Evolutionary conservation across 169 alveolate genomes (phyloP), one percentile per base, ranked within the genome.

Genomic region (Eimeria acervulina): DNA sequence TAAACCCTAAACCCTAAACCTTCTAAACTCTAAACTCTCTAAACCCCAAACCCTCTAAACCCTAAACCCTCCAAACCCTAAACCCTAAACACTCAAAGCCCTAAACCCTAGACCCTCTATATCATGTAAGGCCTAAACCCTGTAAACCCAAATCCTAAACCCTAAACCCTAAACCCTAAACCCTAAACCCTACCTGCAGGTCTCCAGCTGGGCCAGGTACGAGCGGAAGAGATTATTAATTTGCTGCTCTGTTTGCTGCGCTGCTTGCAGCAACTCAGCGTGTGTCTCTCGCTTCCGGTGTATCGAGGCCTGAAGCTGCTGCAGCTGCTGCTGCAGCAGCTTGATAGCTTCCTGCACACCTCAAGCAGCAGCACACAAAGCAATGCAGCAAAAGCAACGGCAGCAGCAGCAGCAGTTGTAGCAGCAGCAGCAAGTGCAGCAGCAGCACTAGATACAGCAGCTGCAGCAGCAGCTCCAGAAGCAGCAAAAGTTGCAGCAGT

Each of bases 281-380:
- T 74, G 85, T 8, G 55, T 8, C 85, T 74, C 51, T 44, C 85
- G 85, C 51, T 36, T n/a, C 42, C 85, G 42, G 40, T 74, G 85
- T 36, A 74, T 13, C n/a, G 85, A 74, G n/a, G 36, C 23, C 85
- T 74, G 55, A 8, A 68, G 81, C 40, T n/a, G 81, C 81, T 68
- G 81, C 81, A 17, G 81, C 81, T 68, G 81, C 81, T 68, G 85
- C n/a, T n/a, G n/a, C n/a, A n/a, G n/a, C n/a, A n/a, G n/a, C n/a
- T n/a, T n/a, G n/a, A n/a, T n/a, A n/a, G n/a, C n/a, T n/a, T n/a
- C n/a, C n/a, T 52, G 36, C 36, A 52, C 26, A 13, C 51, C 36
- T 52, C 85, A 33, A 52, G 33, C 7, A 28, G 51, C 42, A 36
- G 40, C 28, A 36, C 81, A 68, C 17, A 15, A 36, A 13, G n/a